These are phyloP conservation scores for Climacium dendroides DNA, from an alignment of 225 moss, liverwort and hornwort genomes.

Conservation along the genomic window DNA sequence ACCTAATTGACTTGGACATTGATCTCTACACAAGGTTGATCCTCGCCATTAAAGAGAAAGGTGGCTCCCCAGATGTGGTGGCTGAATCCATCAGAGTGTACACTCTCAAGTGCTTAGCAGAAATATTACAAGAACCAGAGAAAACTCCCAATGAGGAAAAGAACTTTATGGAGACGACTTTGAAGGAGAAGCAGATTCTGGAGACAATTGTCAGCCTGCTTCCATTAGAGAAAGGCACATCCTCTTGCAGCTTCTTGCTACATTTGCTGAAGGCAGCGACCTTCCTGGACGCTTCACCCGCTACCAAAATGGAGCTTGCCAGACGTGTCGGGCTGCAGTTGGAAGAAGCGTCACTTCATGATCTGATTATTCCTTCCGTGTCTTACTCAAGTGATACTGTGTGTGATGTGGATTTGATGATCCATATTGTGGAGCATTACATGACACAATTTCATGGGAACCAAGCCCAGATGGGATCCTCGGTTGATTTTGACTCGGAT, in stretches of 20 bases:
- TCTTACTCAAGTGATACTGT: slow-evolving; percentile 36
- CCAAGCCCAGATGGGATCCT: background rate
- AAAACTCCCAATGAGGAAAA: slow-evolving; percentile 6
- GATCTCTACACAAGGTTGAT: slow-evolving; percentile 62
- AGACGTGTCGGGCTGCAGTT: slow-evolving; percentile 59
- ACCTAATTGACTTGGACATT: slow-evolving; percentile 51
- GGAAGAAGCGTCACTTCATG: slow-evolving; percentile 63
- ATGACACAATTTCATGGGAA: slow-evolving; percentile 41
- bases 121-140: slow-evolving; percentile 4
- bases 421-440: slow-evolving; percentile 57
- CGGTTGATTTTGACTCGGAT: slow-evolving; percentile 10
- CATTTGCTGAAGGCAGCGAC: slow-evolving; percentile 53
- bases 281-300: slow-evolving; percentile 26
- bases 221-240: slow-evolving; percentile 49
- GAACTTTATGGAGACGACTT: slow-evolving; percentile 6
- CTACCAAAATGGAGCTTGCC: slow-evolving; percentile 49
- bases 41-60: slow-evolving; percentile 54
- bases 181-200: slow-evolving; percentile 41
- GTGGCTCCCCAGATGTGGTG: slow-evolving; percentile 30
- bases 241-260: slow-evolving; percentile 52
- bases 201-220: slow-evolving; percentile 59
- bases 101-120: slow-evolving; percentile 35
- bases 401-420: slow-evolving; percentile 66
- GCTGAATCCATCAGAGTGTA: slow-evolving; percentile 57
- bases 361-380: slow-evolving; percentile 61